These are phyloP conservation scores for Fusarium vanettenii DNA, from an alignment of 2,329 filamentous ascomycete species.

Conservation along the genomic window DNA sequence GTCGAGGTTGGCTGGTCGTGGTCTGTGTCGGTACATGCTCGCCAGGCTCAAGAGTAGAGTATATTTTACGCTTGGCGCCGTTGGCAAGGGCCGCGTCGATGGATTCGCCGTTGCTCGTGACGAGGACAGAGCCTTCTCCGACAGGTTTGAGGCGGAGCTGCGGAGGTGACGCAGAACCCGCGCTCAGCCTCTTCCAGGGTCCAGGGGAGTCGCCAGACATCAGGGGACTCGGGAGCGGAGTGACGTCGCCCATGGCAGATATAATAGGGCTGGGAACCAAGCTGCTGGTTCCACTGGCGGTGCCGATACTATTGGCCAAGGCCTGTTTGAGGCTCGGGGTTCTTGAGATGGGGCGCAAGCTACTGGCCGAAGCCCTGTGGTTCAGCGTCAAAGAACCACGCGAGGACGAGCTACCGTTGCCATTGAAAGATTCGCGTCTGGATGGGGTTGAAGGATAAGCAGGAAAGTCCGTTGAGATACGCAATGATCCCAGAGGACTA, in stretches of 20 bases:
- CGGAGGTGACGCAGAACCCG: constrained; percentile 58
- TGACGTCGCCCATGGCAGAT: constrained; percentile 81
- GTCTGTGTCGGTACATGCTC: constrained; percentile 52
- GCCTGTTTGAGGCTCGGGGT: constrained; percentile 72
- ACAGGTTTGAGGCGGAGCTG: constrained; percentile 42
- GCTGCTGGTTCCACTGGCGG: constrained; percentile 70
- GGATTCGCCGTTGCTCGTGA: constrained; percentile 64
- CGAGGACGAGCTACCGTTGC: constrained; percentile 48
- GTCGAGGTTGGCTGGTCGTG: constrained; percentile 32
- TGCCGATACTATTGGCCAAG: constrained; percentile 61
- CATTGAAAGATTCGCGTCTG: constrained; percentile 51
- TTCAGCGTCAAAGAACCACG: constrained; percentile 43
- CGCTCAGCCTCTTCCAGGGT: constrained; percentile 69
- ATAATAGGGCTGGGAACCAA: constrained; percentile 79
- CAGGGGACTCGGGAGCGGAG: constrained; percentile 81
- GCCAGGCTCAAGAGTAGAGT: constrained; percentile 52
- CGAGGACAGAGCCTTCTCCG: constrained; percentile 55
- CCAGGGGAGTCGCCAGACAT: constrained; percentile 73
- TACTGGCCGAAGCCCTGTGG: constrained; percentile 46
- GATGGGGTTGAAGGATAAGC: constrained; percentile 35
- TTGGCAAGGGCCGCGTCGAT: constrained; percentile 62
- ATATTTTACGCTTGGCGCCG: constrained; percentile 68
- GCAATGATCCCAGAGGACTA: constrained; percentile 45
- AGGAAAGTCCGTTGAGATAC: constrained; percentile 53
- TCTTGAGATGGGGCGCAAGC: constrained; percentile 64